Evolutionary conservation across 345 rosid species (phyloP).

Genomic region (Eucalyptus brandiana): DNA sequence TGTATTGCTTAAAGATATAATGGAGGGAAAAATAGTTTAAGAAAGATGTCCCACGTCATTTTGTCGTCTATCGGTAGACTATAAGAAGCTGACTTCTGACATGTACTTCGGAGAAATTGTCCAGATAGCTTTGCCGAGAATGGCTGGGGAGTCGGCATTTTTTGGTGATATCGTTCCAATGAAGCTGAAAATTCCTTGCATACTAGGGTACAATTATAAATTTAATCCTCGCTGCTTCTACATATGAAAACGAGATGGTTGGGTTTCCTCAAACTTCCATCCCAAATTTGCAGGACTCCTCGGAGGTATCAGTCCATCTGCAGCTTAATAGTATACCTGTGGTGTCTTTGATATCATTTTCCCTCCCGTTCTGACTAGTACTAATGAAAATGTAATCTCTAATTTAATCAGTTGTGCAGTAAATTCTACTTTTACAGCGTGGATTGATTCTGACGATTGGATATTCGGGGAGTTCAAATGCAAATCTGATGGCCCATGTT

Average conservation of each 20-base stretch:
- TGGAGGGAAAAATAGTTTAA: neutral
- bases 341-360: neutral
- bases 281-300: conserved; percentile 24
- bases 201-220: conserved; percentile 23
- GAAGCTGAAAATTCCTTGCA: conserved; percentile 45
- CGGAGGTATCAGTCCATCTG: conserved; percentile 24
- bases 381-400: neutral
- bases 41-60: too few relatives aligned
- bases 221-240: neutral
- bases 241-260: neutral
- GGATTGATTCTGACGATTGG: neutral
- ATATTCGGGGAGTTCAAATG: neutral
- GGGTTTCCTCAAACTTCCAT: neutral
- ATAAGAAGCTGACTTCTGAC: conserved; percentile 58
- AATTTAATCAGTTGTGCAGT: neutral
- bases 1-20: too few relatives aligned
- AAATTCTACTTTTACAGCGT: neutral
- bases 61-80: conserved; percentile 13
- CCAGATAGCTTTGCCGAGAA: conserved; percentile 39
- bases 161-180: conserved; percentile 54
- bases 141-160: conserved; percentile 65
- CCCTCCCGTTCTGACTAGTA: neutral
- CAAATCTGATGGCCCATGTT: neutral
- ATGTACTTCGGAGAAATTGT: conserved; percentile 74
- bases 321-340: neutral